These are phyloP conservation scores for Pyrenopolyporus hunteri DNA, from an alignment of 495 filamentous ascomycete genomes.

Conservation along the genomic window DNA sequence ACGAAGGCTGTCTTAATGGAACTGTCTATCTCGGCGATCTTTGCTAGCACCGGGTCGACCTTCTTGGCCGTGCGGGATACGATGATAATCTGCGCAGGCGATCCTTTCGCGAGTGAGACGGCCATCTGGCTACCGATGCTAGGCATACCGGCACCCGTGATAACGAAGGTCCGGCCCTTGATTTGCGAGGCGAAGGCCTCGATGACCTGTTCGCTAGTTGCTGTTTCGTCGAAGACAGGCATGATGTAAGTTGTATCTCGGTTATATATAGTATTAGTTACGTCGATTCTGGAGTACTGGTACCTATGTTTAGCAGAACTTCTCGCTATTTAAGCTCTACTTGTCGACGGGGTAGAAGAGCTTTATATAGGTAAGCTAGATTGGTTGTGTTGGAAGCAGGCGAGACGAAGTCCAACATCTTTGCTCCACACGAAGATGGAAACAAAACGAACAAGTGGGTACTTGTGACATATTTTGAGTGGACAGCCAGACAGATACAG, in stretches of 20 bases:
- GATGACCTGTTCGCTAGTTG: constrained; percentile 47
- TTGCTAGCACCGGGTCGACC: constrained; percentile 45
- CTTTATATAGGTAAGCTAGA: too few relatives aligned
- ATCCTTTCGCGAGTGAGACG: constrained; percentile 16
- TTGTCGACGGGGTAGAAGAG: too few relatives aligned
- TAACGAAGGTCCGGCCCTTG: constrained; percentile 37
- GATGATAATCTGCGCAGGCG: constrained; percentile 46
- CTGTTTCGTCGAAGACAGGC: constrained; percentile 41
- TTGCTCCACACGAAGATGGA: too few relatives aligned
- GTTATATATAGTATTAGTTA: neutral
- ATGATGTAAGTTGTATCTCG: neutral
- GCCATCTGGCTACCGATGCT: constrained; percentile 26
- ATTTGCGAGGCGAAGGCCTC: constrained; percentile 43
- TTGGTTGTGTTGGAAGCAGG: too few relatives aligned
- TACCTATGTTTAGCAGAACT: neutral
- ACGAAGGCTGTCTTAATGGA: constrained; percentile 36
- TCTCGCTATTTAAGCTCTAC: neutral
- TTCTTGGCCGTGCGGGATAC: constrained; percentile 56
- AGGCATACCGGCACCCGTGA: constrained; percentile 22
- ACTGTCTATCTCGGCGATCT: constrained; percentile 31
- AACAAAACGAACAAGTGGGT: too few relatives aligned
- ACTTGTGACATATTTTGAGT: too few relatives aligned
- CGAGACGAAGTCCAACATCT: too few relatives aligned
- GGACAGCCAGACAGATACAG: too few relatives aligned
- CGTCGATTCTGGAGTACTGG: neutral